These are phyloP conservation scores for Trypanosoma rangeli DNA, from an alignment of 208 protist genomes.

Conservation along the genomic window DNA sequence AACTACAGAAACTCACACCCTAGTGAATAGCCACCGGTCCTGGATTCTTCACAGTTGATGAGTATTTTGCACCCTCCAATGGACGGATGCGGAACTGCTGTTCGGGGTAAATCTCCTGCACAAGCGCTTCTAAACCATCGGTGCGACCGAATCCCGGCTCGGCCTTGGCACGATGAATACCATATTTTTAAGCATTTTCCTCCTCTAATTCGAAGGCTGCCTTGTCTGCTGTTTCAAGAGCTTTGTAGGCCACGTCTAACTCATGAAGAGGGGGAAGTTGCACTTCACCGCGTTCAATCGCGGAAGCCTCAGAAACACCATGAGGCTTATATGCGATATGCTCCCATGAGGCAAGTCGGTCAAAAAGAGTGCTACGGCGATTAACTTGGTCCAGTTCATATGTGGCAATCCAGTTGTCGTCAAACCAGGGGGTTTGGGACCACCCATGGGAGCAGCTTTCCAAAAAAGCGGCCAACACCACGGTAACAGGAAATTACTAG, in stretches of 20 bases:
- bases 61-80: constrained; percentile 88
- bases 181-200: constrained; percentile 82
- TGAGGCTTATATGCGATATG: constrained; percentile 83
- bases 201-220: constrained; percentile 82
- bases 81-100: constrained; percentile 90
- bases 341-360: constrained; percentile 87
- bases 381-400: constrained; percentile 93
- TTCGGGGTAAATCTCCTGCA: constrained; percentile 91
- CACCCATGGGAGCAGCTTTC: constrained; percentile 75
- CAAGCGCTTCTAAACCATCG: constrained; percentile 87
- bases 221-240: constrained; percentile 80
- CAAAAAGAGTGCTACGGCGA: constrained; percentile 85
- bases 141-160: constrained; percentile 90
- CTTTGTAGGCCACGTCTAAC: constrained; percentile 70
- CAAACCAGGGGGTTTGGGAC: constrained; percentile 91
- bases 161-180: constrained; percentile 89
- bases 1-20: constrained; percentile 21
- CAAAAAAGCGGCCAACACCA: constrained; percentile 84
- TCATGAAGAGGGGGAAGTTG: constrained; percentile 69
- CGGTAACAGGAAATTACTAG: constrained; percentile 84
- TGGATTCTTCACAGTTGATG: constrained; percentile 78
- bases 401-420: constrained; percentile 89
- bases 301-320: constrained; percentile 75
- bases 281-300: constrained; percentile 57
- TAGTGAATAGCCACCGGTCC: constrained; percentile 86